Evolutionary conservation across 208 protist species (phyloP), one percentile per base, ranked within the genome.

Genomic region (Kentomonas sorsogonicus): DNA sequence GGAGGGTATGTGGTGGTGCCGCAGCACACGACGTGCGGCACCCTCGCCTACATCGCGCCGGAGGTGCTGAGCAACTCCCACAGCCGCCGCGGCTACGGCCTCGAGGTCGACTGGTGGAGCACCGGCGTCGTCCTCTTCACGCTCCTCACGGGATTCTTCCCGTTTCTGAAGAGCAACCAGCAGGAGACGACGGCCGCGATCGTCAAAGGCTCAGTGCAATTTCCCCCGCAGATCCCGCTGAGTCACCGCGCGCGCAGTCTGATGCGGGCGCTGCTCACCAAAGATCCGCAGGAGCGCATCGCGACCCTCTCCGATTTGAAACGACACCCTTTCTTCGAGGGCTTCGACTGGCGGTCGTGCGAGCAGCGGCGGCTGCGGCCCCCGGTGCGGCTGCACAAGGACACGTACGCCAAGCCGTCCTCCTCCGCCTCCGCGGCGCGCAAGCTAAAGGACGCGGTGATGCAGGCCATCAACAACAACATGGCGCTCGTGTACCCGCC

Each of bases 1-100:
- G 16, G 53, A 3, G 40, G 94, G 60, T 85, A 73, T 25, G 52
- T 22, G 25, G 25, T 64, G 31, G 58, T 63, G n/a, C 52, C 41
- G 1, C 80, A 94, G 54, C 83, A 82, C 74, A 76, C 82, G 50
- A 77, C 74, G 62, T 94, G 91, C 41, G 92, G 92, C 34, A 97
- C 92, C 15, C 63, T 88, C 4, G 81, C 87, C 25, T 97, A 97
- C 72, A 89, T 94, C 26, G 86, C 87, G 10, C 92, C 92, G 1
- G 89, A 95, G 60, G 64, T 95, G 36, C 56, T 90, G n/a, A 36
- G 30, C 46, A 67, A 63, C 53, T 38, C 65, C 18, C 41, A 61
- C 0, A 13, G 22, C 15, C 59, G 62, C 36, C 57, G 55, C 44
- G 79, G 79, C 22, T 93, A 93, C 63, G 82, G 77, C 27, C 60